Evolutionary conservation across 2,329 filamentous ascomycete species (phyloP), one percentile per base, ranked within the genome.

Genomic region (Sporothrix brunneoviolacea): DNA sequence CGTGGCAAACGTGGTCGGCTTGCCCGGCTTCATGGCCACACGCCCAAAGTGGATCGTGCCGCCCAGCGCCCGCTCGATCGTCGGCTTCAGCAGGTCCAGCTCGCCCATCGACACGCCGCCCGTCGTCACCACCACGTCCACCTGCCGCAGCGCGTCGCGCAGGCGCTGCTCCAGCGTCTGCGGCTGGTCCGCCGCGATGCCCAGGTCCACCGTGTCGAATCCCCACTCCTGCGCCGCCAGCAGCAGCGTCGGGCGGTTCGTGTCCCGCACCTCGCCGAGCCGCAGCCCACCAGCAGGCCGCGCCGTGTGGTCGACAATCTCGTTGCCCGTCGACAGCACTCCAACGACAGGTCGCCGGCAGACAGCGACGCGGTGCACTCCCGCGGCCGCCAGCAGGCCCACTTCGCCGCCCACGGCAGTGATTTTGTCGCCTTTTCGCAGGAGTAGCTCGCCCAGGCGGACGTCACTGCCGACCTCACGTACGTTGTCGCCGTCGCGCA

Each of bases 71-170:
- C 91, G 84, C 71, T 97, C 93, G 60, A 98, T 88, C 0, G 91
- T 97, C 0, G 93, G 91, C 65, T 98, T 98, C 18, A 98, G 80
- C 8, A 98, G 83, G 66, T 98, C 93, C 3, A 96, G 81, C 69
- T 98, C 93, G 51, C 93, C 93, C 93, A 98, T 98, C 9, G 88
- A 95, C 18, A 97, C 93, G 42, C 93, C 93, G 19, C 93, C 93
- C 0, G 87, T 91, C 15, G 93, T 97, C 61, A 98, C 82, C 52
- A 98, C 77, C 12, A 97, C 72, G 62, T 96, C 91, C 22, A 84
- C 83, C 42, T 73, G 72, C 18, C 86, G 79, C 54, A 97, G 73
- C 1, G 86, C 88, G 51, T 80, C 76, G 3, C 91, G 84, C 9
- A 98, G 76, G 3, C 77, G 82, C 60, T 85, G 74, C 64, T 97